Evolutionary conservation across 169 alveolate genomes (phyloP), one percentile per base, ranked within the genome.

Genomic region (Babesia sp.): DNA sequence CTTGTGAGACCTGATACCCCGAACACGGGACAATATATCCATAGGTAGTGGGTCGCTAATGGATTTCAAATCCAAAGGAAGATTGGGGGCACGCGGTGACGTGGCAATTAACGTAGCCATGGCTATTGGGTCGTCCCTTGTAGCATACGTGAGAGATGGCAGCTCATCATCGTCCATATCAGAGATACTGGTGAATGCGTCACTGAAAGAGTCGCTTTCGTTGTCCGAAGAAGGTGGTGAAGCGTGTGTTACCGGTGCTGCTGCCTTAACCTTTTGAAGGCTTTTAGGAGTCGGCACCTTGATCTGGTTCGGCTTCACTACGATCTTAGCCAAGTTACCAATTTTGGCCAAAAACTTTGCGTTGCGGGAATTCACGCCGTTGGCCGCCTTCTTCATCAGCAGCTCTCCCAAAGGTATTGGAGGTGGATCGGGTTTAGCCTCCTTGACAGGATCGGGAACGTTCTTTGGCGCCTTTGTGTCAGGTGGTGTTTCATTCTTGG

Each of bases 261-360:
- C 18, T 28, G 16, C 48, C 45, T 64, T 64, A 2, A 46, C 74
- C 74, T 5, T 64, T 9, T 51, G 1, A 2, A 59, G 20, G 31
- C 8, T 3, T 24, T 20, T 44, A 6, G 53, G 55, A 24, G 24
- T 37, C 1, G 61, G 36, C 28, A 31, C 34, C 31, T 44, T 45
- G 1, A 60, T 36, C 29, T 54, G 45, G 20, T 79, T 68, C 31
- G 71, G 84, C 63, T 79, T 79, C 22, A 79, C 87, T 9, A 59
- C 63, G 2, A 79, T 53, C 45, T 79, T 69, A 8, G 72, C 68
- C 39, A 79, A 53, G 24, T 66, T 33, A 22, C 87, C 87, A 3
- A 79, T 79, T 54, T 79, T 79, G 8, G 87, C 87, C 54, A 79
- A 39, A 53, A 79, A 79, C 83, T 79, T 79, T 0, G 83, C 84